phyloP scores from a whole-genome alignment of 257 asterid species.

The Forsythia viridissima region DNA sequence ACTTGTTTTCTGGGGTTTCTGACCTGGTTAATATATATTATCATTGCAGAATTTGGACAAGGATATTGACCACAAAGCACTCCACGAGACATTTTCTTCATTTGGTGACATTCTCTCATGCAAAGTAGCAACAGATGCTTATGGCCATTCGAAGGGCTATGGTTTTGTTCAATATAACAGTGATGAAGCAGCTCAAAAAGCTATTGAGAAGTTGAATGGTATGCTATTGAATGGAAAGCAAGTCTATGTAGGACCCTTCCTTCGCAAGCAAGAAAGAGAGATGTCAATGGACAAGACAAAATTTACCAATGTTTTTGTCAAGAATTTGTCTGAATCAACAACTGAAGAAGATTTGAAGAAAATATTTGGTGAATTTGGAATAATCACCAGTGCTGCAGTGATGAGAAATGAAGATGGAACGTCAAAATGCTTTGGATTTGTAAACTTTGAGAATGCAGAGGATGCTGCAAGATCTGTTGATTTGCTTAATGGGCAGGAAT shows the following conservation, averaged over 20 bases:
- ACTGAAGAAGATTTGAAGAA: conserved; percentile 71
- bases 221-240: conserved; percentile 86
- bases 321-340: conserved; percentile 75
- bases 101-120: conserved; percentile 80
- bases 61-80: conserved; percentile 89
- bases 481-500: conserved; percentile 62
- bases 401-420: conserved; percentile 88
- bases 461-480: conserved; percentile 93
- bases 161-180: conserved; percentile 85
- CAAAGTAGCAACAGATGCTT: conserved; percentile 73
- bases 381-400: conserved; percentile 63
- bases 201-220: conserved; percentile 86
- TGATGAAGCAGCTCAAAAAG: conserved; percentile 83
- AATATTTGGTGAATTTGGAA: conserved; percentile 68
- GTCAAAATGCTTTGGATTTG: conserved; percentile 85
- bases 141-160: conserved; percentile 83
- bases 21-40: neutral
- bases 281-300: conserved; percentile 59
- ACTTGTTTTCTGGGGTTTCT: no score
- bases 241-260: conserved; percentile 81
- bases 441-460: conserved; percentile 82
- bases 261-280: conserved; percentile 87
- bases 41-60: conserved; percentile 75
- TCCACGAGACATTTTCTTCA: conserved; percentile 80
- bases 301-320: conserved; percentile 82